Evolutionary conservation across 768 basidiomycete genomes (phyloP).

Genomic region (Tylopilus felleus): DNA sequence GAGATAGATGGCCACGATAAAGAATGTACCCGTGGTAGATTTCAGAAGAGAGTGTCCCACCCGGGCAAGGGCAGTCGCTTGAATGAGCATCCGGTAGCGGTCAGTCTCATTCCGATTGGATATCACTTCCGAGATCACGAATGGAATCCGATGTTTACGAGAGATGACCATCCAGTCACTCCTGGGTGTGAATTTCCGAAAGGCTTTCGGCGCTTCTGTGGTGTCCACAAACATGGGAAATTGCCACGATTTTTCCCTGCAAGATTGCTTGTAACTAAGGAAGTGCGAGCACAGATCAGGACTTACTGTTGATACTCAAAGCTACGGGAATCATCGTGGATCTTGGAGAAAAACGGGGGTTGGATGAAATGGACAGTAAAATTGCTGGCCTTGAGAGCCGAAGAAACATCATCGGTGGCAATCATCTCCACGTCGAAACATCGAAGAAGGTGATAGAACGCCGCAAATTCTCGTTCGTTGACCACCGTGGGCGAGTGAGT

Average conservation of each 20-base stretch:
- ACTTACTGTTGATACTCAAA: not conserved
- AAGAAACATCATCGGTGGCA: too few species aligned
- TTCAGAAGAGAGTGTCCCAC: not conserved
- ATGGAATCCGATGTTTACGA: not conserved
- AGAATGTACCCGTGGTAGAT: not conserved
- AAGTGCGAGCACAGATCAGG: not conserved
- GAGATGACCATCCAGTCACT: conserved; percentile 7
- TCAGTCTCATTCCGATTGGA: not conserved
- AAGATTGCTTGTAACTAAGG: not conserved
- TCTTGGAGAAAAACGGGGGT: too few species aligned
- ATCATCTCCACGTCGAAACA: too few species aligned
- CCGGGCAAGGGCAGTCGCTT: not conserved
- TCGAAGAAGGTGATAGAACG: too few species aligned
- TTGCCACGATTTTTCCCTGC: conserved; percentile 9
- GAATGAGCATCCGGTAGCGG: not conserved
- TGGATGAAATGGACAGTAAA: too few species aligned
- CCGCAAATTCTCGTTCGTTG: too few species aligned
- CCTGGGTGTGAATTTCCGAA: conserved; percentile 1
- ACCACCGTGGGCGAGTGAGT: too few species aligned
- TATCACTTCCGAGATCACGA: not conserved
- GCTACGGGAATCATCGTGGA: too few species aligned
- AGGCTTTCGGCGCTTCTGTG: fast-evolving
- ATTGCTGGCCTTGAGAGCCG: too few species aligned
- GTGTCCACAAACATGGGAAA: conserved; percentile 12
- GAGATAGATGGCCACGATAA: not conserved